Evolutionary conservation across 1,284 basidiomycete genomes (phyloP).

Genomic region (Pholiota adiposa): DNA sequence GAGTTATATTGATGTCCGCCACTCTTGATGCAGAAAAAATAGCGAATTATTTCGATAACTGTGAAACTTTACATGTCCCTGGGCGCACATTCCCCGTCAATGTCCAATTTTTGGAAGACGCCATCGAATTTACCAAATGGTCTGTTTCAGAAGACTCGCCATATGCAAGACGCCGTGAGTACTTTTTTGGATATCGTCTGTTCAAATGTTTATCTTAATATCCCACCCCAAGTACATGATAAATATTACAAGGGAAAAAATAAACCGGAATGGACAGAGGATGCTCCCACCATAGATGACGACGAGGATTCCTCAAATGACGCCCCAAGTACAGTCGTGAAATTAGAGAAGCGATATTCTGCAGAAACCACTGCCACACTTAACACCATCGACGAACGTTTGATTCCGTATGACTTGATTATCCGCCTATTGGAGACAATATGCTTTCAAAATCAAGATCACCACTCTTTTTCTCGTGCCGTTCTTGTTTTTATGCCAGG

Average conservation of each 20-base stretch:
- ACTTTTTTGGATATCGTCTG: no score
- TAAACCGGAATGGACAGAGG: slow-evolving; percentile 78
- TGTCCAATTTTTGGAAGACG: slow-evolving; percentile 90
- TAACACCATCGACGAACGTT: slow-evolving; percentile 87
- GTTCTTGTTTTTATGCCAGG: slow-evolving; percentile 96
- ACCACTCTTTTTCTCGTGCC: slow-evolving; percentile 75
- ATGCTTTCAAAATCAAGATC: slow-evolving; percentile 72
- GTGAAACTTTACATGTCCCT: slow-evolving; percentile 88
- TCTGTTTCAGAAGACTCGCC: slow-evolving; percentile 83
- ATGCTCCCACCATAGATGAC: slow-evolving; percentile 61
- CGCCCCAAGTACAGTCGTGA: slow-evolving; percentile 45
- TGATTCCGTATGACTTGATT: slow-evolving; percentile 92
- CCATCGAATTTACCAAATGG: slow-evolving; percentile 88
- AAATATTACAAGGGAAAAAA: slow-evolving; percentile 69
- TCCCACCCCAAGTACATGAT: slow-evolving; percentile 47
- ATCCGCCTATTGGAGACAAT: slow-evolving; percentile 84
- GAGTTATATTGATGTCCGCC: slow-evolving; percentile 97
- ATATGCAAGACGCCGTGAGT: slow-evolving; percentile 78
- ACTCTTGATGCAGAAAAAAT: slow-evolving; percentile 96
- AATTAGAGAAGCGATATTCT: slow-evolving; percentile 76
- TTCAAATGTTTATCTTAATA: slow-evolving; percentile 1
- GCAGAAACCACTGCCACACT: slow-evolving; percentile 78
- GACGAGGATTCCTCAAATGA: slow-evolving; percentile 65
- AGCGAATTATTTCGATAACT: slow-evolving; percentile 90
- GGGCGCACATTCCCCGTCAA: slow-evolving; percentile 98